phyloP scores from a whole-genome alignment of 2,329 filamentous ascomycete genomes.

The Cylindrodendrum hubeiense region DNA sequence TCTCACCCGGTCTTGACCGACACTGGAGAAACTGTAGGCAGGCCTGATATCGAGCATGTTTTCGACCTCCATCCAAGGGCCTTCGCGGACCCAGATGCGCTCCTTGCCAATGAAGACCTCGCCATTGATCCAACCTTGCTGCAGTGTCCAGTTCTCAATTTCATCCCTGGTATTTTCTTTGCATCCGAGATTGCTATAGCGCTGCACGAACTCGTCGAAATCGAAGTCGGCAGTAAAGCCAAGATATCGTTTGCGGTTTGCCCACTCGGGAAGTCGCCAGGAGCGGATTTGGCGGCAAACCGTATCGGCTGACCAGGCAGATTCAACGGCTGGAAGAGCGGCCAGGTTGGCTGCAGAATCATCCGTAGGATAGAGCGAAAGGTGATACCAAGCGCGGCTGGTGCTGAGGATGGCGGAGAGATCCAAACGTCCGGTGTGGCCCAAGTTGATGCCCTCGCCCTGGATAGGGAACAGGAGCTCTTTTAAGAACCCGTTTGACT shows the following conservation, averaged over 20 bases:
- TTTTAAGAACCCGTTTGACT: constrained; percentile 85
- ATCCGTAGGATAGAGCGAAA: constrained; percentile 92
- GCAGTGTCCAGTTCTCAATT: constrained; percentile 92
- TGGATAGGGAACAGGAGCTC: constrained; percentile 83
- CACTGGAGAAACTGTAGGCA: constrained; percentile 57
- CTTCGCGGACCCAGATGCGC: constrained; percentile 95
- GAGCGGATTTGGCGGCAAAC: constrained; percentile 93
- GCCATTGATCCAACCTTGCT: constrained; percentile 98
- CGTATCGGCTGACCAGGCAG: constrained; percentile 91
- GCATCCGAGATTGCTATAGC: constrained; percentile 87
- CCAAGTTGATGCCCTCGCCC: constrained; percentile 84
- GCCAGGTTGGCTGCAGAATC: constrained; percentile 82
- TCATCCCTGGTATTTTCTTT: constrained; percentile 91
- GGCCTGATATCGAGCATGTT: constrained; percentile 93
- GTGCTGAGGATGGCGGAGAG: constrained; percentile 80
- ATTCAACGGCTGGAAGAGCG: constrained; percentile 78
- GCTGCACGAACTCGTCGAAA: constrained; percentile 87
- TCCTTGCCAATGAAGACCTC: constrained; percentile 93
- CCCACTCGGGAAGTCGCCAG: constrained; percentile 97
- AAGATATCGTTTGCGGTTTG: constrained; percentile 89
- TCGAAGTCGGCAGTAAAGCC: constrained; percentile 97
- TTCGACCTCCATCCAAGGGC: constrained; percentile 97
- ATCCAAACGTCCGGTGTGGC: constrained; percentile 83
- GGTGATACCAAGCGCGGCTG: constrained; percentile 95
- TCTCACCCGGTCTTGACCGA: constrained; percentile 61